Evolutionary conservation across 257 asterid species (phyloP).

Genomic region (Capsicum baccatum): DNA sequence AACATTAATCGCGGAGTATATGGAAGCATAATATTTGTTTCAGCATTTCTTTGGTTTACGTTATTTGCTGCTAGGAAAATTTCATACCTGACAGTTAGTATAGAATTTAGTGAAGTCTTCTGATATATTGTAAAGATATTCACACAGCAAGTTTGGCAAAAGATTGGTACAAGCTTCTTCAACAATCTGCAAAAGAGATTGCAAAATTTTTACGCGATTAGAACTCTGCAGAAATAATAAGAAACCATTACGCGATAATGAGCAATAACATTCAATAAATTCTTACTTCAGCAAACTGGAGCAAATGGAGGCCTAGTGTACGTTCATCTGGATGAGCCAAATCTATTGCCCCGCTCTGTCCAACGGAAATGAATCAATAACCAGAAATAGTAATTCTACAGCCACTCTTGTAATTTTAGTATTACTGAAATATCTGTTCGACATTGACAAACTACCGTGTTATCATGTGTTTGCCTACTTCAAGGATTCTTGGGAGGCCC

Average conservation of each 20-base stretch:
- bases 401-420: background rate
- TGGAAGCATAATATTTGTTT: background rate
- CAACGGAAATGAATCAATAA: constrained; percentile 33
- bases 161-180: constrained; percentile 80
- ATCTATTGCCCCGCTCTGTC: constrained; percentile 63
- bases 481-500: constrained; percentile 9
- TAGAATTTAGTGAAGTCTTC: constrained; percentile 87
- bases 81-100: constrained; percentile 83
- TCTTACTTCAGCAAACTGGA: constrained; percentile 86
- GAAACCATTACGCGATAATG: background rate
- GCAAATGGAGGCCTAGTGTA: constrained; percentile 77
- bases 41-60: background rate
- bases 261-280: background rate
- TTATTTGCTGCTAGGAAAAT: background rate
- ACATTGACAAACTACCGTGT: background rate
- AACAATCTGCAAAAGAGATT: constrained; percentile 55
- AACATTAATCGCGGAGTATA: background rate
- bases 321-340: constrained; percentile 89
- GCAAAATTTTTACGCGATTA: background rate
- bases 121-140: constrained; percentile 81
- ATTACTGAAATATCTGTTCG: background rate
- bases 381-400: constrained; percentile 24
- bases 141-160: constrained; percentile 73
- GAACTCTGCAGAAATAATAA: background rate
- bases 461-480: background rate